A percentile compares a stretch with the other conserved stretches of the same genome.
phyloP scores from a whole-genome alignment of 192 early-diverging fungal genomes.

The Anaeromyces robustus region DNA sequence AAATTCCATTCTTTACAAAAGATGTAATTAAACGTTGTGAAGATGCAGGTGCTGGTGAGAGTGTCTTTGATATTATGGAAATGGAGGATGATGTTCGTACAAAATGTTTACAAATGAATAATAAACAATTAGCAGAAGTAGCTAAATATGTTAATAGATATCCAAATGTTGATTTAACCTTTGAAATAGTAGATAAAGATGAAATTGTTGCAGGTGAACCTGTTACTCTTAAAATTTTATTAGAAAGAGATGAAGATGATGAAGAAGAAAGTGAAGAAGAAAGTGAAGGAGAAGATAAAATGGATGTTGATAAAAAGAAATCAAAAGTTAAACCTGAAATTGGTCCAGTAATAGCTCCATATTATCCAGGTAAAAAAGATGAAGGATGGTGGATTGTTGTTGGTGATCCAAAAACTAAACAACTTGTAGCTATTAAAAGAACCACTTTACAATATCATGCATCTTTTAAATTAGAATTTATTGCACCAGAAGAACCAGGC shows the following conservation, averaged over 20 bases:
- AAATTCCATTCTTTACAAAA: conserved; percentile 70
- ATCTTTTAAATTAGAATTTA: conserved; percentile 65
- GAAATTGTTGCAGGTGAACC: conserved; percentile 38
- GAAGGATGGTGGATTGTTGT: conserved; percentile 98
- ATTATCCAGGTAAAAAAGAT: conserved; percentile 73
- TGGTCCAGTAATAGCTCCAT: conserved; percentile 79
- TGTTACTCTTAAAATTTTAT: conserved; percentile 45
- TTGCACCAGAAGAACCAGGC: conserved; percentile 50
- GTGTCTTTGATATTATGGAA: conserved; percentile 87
- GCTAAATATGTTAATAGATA: conserved; percentile 81
- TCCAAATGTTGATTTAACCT: conserved; percentile 75
- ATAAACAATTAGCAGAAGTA: conserved; percentile 55
- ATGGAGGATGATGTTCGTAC: conserved; percentile 76
- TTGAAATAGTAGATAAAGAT: conserved; percentile 42
- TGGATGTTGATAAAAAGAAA: background rate
- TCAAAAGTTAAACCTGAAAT: conserved; percentile 16
- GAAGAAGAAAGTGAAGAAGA: conserved; percentile 44
- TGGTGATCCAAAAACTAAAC: conserved; percentile 58
- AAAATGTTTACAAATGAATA: conserved; percentile 32
- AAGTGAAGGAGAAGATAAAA: conserved; percentile 8
- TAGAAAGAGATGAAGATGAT: conserved; percentile 78
- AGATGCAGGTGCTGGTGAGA: conserved; percentile 45
- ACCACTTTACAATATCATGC: conserved; percentile 45
- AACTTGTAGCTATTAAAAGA: conserved; percentile 81
- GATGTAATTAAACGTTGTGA: conserved; percentile 59